These are phyloP conservation scores for Thalassiosira hispida DNA, from an alignment of 352 stramenopile species.

Conservation along the genomic window DNA sequence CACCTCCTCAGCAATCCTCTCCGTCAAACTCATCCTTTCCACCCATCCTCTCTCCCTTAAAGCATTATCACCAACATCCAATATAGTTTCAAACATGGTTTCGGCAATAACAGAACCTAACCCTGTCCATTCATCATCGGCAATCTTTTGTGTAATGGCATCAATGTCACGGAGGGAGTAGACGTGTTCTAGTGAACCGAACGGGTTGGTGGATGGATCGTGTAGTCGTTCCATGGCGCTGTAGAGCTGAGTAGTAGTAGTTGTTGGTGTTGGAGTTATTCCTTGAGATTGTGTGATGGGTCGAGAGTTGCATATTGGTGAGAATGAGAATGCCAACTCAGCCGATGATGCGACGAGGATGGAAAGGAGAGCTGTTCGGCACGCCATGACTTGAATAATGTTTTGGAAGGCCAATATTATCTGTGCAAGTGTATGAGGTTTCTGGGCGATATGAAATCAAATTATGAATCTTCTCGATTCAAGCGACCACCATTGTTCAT, in stretches of 20 bases:
- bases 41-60: constrained; percentile 36
- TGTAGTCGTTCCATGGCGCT: constrained; percentile 54
- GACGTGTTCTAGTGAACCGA: constrained; percentile 39
- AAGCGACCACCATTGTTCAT: too few species aligned
- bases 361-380: background rate
- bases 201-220: constrained; percentile 36
- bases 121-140: constrained; percentile 48
- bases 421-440: too few species aligned
- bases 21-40: constrained; percentile 35
- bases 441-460: too few species aligned
- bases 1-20: constrained; percentile 49
- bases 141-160: constrained; percentile 39
- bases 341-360: background rate
- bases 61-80: constrained; percentile 45
- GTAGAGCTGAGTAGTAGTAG: background rate
- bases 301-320: background rate
- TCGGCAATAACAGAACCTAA: constrained; percentile 47
- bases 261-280: background rate
- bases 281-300: too few species aligned
- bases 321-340: constrained; percentile 1
- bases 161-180: constrained; percentile 49
- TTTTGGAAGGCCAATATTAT: too few species aligned
- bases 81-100: constrained; percentile 44
- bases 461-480: too few species aligned
- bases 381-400: too few species aligned